Percentiles rank a stretch among this genome's conserved stretches.
Evolutionary conservation across 2,329 filamentous ascomycete genomes (phyloP).

Genomic region (Pseudogymnoascus destructans): DNA sequence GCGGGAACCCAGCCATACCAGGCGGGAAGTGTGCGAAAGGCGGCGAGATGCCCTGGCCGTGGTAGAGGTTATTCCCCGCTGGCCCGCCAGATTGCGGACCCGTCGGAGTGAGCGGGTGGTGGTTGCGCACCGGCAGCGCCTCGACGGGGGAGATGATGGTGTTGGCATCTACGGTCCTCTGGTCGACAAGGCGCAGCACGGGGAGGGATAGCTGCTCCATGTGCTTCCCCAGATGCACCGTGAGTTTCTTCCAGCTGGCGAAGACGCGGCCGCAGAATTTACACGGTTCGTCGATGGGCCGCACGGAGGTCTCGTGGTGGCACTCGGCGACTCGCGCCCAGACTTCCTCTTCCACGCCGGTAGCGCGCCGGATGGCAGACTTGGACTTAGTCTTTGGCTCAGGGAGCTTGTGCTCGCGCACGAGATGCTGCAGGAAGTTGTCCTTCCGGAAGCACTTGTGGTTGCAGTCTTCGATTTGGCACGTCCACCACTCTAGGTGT

Average conservation of each 20-base stretch:
- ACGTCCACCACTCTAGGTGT: slow-evolving; percentile 84
- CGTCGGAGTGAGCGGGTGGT: neutral
- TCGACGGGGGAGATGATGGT: slow-evolving; percentile 57
- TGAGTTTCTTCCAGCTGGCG: slow-evolving; percentile 82
- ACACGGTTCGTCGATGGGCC: slow-evolving; percentile 65
- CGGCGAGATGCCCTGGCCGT: neutral
- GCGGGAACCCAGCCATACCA: neutral
- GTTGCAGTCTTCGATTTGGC: slow-evolving; percentile 64
- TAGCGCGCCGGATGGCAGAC: slow-evolving; percentile 47
- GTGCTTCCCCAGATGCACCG: slow-evolving; percentile 84
- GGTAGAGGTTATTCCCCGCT: neutral
- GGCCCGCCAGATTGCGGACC: neutral
- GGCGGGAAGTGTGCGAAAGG: neutral
- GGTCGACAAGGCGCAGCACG: slow-evolving; percentile 48
- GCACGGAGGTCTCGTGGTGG: slow-evolving; percentile 52
- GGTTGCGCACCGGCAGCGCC: slow-evolving; percentile 34
- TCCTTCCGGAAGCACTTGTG: slow-evolving; percentile 80
- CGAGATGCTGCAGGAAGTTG: slow-evolving; percentile 85
- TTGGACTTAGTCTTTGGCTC: slow-evolving; percentile 73
- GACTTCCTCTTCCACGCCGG: slow-evolving; percentile 45
- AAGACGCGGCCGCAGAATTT: slow-evolving; percentile 75
- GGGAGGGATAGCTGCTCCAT: slow-evolving; percentile 88
- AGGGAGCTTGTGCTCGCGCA: slow-evolving; percentile 75
- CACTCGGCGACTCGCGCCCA: slow-evolving; percentile 71
- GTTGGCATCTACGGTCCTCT: slow-evolving; percentile 41